Evolutionary conservation across 495 filamentous ascomycete species (phyloP).

Genomic region (Terfezia claveryi): DNA sequence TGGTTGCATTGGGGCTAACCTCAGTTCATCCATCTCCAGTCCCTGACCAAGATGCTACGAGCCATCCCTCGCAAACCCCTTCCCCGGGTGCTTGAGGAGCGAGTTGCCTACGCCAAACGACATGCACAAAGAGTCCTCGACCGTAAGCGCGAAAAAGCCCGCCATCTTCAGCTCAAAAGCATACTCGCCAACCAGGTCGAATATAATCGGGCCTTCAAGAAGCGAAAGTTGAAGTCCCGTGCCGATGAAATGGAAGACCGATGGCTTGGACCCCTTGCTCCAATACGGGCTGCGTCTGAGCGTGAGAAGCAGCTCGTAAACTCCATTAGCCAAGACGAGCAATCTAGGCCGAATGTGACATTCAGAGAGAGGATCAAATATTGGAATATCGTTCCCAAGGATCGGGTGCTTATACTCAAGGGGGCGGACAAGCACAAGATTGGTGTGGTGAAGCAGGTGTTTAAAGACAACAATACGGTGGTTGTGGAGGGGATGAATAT

Average conservation of each 20-base stretch:
- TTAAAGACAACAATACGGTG: constrained; percentile 34
- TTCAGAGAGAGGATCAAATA: constrained; percentile 29
- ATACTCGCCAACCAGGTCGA: constrained; percentile 7
- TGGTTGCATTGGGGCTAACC: too few relatives aligned
- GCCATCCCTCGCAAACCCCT: too few relatives aligned
- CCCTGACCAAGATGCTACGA: too few relatives aligned
- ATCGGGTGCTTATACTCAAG: constrained; percentile 56
- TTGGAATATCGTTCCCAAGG: constrained; percentile 42
- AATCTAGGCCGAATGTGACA: constrained; percentile 23
- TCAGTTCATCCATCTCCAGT: too few relatives aligned
- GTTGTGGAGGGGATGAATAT: constrained; percentile 40
- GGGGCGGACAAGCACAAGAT: constrained; percentile 67
- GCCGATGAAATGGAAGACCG: constrained; percentile 40
- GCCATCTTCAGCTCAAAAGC: constrained; percentile 5
- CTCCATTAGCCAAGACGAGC: constrained; percentile 24
- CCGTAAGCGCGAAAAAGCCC: constrained; percentile 8
- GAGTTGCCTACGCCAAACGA: constrained; percentile 2
- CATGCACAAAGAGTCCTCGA: constrained; percentile 9
- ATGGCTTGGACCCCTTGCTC: constrained; percentile 51
- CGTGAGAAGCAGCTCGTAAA: constrained; percentile 38
- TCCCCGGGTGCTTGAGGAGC: neutral
- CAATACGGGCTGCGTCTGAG: constrained; percentile 26
- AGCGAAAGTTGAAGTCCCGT: constrained; percentile 18
- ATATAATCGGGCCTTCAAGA: constrained; percentile 2
- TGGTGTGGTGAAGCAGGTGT: constrained; percentile 38